Percentiles rank a stretch among this genome's conserved stretches.
These are phyloP conservation scores for Crucihimalaya himalaica DNA, from an alignment of 345 rosid genomes.

Conservation along the genomic window DNA sequence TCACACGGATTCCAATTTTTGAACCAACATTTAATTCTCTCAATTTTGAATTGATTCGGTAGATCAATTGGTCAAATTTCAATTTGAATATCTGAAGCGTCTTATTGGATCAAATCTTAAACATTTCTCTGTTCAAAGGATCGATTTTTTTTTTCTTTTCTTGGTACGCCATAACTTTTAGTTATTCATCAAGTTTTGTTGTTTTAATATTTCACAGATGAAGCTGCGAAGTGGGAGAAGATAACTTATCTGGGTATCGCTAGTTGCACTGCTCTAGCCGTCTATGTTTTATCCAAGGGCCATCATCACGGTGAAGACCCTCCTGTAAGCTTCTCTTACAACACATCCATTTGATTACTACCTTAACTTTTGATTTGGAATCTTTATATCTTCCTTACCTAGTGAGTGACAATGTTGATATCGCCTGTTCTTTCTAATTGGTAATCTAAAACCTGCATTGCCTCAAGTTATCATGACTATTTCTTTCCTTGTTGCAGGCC, in stretches of 20 bases:
- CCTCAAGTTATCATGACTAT: neutral
- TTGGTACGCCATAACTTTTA: neutral
- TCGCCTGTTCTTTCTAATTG: neutral
- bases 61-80: neutral
- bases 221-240: constrained; percentile 93
- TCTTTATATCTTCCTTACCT: neutral
- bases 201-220: constrained; percentile 46
- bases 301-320: constrained; percentile 87
- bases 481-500: constrained; percentile 48
- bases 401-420: neutral
- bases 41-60: neutral
- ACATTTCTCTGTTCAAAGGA: neutral
- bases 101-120: constrained; percentile 5
- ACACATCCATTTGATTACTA: neutral
- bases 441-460: neutral
- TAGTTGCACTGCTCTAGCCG: constrained; percentile 60
- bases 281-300: constrained; percentile 71
- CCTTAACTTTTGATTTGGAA: neutral
- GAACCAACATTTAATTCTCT: neutral
- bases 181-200: neutral
- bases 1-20: neutral
- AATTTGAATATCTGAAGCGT: neutral
- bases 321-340: constrained; percentile 57
- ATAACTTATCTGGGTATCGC: constrained; percentile 73
- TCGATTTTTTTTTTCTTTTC: neutral